Conservation (phyloP, 768 basidiomycete genomes). For the Phaffia tasmanica region DNA sequence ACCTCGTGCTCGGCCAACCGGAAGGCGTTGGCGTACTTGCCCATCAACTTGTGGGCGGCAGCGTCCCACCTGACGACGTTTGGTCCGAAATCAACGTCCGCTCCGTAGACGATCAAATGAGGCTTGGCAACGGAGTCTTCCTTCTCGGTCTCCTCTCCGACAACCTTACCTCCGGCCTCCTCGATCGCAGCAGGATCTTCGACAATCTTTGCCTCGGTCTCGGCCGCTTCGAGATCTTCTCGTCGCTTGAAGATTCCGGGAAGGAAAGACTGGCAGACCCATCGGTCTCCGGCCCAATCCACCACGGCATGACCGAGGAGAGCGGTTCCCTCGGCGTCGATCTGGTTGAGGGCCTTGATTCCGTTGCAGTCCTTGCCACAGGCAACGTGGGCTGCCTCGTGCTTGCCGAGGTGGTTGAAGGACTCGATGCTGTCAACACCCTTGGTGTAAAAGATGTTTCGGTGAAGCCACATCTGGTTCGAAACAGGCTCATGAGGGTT, state of each 20-base stretch:
- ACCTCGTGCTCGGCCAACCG: slow-evolving; percentile 40
- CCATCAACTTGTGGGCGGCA: slow-evolving; percentile 37
- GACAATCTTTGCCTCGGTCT: slow-evolving; percentile 1
- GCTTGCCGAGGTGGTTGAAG: slow-evolving; percentile 40
- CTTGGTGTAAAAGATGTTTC: slow-evolving; percentile 43
- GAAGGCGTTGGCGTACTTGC: slow-evolving; percentile 38
- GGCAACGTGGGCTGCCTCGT: slow-evolving; percentile 40
- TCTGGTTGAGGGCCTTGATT: slow-evolving; percentile 40
- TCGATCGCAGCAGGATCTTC: slow-evolving; percentile 22
- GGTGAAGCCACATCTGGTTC: slow-evolving; percentile 40
- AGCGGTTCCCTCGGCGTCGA: slow-evolving; percentile 39
- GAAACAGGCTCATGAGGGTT: slow-evolving; percentile 41
- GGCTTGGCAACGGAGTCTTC: slow-evolving; percentile 28
- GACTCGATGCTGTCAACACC: slow-evolving; percentile 41
- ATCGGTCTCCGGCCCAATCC: slow-evolving; percentile 42
- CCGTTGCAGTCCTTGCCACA: slow-evolving; percentile 42
- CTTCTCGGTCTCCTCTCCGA: slow-evolving; percentile 25
- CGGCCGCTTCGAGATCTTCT: slow-evolving; percentile 29
- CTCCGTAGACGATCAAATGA: slow-evolving; percentile 42
- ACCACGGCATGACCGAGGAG: slow-evolving; percentile 41
- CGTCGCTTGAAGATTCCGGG: slow-evolving; percentile 41
- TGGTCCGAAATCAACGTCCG: slow-evolving; percentile 38
- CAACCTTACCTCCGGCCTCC: slow-evolving; percentile 25
- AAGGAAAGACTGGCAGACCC: slow-evolving; percentile 42
- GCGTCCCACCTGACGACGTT: slow-evolving; percentile 38